A percentile compares a stretch with the other conserved stretches of the same genome.
Conservation (phyloP, 108 stramenopile genomes). For the Schizochytrium sp. region DNA sequence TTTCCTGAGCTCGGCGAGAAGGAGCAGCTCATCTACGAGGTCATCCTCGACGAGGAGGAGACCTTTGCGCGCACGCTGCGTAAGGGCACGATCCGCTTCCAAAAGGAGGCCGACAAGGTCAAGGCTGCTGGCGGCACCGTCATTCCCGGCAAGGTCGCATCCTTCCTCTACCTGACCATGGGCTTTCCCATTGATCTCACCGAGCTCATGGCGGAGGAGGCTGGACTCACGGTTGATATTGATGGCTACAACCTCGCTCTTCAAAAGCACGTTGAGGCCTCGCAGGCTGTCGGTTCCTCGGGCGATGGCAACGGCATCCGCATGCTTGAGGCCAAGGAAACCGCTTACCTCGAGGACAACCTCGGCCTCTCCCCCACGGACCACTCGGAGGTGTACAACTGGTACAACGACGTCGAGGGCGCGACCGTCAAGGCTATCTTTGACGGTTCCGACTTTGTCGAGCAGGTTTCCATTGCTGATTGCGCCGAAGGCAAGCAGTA, state of each 20-base stretch:
- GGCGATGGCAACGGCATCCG: conserved; percentile 70
- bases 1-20: conserved; percentile 83
- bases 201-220: conserved; percentile 95
- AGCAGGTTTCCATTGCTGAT: conserved; percentile 60
- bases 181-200: conserved; percentile 97
- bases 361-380: conserved; percentile 66
- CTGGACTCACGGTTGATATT: conserved; percentile 77
- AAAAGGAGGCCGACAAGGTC: conserved; percentile 57
- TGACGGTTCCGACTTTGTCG: conserved; percentile 49
- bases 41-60: conserved; percentile 87
- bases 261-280: conserved; percentile 68
- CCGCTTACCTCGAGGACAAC: conserved; percentile 65
- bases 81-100: conserved; percentile 84
- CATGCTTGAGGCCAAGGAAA: conserved; percentile 93
- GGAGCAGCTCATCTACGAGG: conserved; percentile 62
- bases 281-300: conserved; percentile 48
- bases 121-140: conserved; percentile 25
- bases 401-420: conserved; percentile 63
- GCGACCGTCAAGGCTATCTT: conserved; percentile 76
- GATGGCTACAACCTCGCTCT: conserved; percentile 80
- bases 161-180: conserved; percentile 89
- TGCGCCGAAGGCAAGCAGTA: conserved; percentile 65
- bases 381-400: conserved; percentile 73
- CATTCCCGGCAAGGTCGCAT: conserved; percentile 82
- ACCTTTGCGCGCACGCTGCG: conserved; percentile 88